Conservation (phyloP, 208 protist species). For the Kentomonas sorsogonicus region DNA sequence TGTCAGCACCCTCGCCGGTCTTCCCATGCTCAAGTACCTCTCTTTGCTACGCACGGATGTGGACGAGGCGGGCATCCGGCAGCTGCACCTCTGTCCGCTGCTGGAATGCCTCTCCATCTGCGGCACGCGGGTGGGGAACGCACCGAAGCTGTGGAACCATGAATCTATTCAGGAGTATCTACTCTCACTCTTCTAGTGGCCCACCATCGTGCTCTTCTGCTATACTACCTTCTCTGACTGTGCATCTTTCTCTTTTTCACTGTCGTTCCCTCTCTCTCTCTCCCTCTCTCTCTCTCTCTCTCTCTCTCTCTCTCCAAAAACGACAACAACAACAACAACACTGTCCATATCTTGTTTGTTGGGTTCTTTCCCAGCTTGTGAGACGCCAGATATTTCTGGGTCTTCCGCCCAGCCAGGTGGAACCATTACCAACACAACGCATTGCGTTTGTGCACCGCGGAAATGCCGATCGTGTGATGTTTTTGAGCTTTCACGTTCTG, state of each 20-base stretch:
- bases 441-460: no score
- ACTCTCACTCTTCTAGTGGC: constrained; percentile 13
- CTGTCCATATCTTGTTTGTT: neutral
- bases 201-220: no score
- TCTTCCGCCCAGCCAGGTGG: no score
- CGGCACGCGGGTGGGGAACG: constrained; percentile 23
- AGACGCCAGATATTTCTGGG: constrained; percentile 1
- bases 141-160: constrained; percentile 32
- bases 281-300: neutral
- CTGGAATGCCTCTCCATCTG: constrained; percentile 43
- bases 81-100: constrained; percentile 21
- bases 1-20: constrained; percentile 25
- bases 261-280: neutral
- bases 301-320: neutral
- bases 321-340: neutral
- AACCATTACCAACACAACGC: no score
- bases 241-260: constrained; percentile 10
- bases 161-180: constrained; percentile 35
- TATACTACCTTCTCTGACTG: constrained; percentile 12
- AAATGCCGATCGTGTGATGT: no score
- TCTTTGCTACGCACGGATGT: constrained; percentile 37
- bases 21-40: constrained; percentile 27
- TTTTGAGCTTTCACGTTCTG: no score
- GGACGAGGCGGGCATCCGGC: constrained; percentile 26
- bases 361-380: neutral